phyloP scores from a whole-genome alignment of 108 stramenopile species.

The Stephanodiscus triporus region DNA sequence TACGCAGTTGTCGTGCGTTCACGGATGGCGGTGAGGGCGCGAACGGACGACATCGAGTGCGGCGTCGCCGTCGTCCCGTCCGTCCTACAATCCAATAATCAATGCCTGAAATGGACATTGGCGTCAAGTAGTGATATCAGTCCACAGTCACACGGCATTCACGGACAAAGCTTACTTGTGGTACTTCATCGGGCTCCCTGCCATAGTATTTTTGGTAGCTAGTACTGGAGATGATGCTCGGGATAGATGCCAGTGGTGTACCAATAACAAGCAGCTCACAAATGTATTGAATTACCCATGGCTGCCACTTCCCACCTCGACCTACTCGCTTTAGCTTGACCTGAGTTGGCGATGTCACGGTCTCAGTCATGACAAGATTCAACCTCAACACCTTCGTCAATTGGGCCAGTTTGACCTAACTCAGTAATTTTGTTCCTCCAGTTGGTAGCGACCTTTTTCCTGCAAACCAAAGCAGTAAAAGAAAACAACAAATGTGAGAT shows the following conservation, averaged over 20 bases:
- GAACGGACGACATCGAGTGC: too few relatives aligned
- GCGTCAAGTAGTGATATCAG: slow-evolving; percentile 2
- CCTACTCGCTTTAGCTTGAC: too few relatives aligned
- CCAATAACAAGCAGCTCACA: slow-evolving; percentile 28
- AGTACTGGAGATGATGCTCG: background rate
- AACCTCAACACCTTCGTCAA: too few relatives aligned
- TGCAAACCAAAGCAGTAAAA: too few relatives aligned
- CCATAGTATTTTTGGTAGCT: background rate
- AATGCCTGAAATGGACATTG: background rate
- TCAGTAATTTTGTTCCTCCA: too few relatives aligned
- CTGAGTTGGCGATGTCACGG: too few relatives aligned
- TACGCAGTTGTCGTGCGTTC: background rate
- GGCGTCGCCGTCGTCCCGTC: too few relatives aligned
- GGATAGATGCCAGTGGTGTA: slow-evolving; percentile 17
- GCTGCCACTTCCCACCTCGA: slow-evolving; percentile 9
- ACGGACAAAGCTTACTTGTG: slow-evolving; percentile 23
- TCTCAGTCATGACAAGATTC: too few relatives aligned
- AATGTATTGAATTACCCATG: slow-evolving; percentile 17
- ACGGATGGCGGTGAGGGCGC: background rate
- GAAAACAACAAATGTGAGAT: too few relatives aligned
- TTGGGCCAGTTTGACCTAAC: too few relatives aligned
- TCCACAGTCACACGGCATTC: slow-evolving; percentile 16
- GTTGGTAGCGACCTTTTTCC: too few relatives aligned
- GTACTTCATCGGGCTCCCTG: slow-evolving; percentile 6
- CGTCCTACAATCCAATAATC: too few relatives aligned